phyloP scores from a whole-genome alignment of 1,284 basidiomycete genomes.

The Puccinia hordei region DNA sequence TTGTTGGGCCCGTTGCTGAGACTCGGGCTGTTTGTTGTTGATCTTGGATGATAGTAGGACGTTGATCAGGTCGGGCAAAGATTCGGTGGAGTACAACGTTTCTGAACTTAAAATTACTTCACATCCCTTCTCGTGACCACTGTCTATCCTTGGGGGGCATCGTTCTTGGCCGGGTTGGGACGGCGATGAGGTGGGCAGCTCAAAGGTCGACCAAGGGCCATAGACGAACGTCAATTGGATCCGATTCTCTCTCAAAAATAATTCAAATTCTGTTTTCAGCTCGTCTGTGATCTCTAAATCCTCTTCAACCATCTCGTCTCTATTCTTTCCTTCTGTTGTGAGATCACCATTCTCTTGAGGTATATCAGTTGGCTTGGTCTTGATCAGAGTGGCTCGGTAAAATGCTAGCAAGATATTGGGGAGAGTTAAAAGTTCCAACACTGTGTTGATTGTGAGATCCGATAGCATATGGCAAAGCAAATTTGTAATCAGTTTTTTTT shows the following conservation, averaged over 20 bases:
- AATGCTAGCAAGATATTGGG: constrained; percentile 85
- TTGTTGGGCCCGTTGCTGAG: constrained; percentile 6
- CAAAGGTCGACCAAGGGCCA: constrained; percentile 70
- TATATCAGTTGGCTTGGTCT: not conserved
- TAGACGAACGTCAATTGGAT: constrained; percentile 75
- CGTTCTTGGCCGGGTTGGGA: not conserved
- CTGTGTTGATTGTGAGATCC: not conserved
- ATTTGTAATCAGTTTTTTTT: not conserved
- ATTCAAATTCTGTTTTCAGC: constrained; percentile 22
- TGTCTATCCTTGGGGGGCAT: not conserved
- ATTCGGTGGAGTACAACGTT: constrained; percentile 80
- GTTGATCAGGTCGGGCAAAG: constrained; percentile 69
- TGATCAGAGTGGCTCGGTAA: constrained; percentile 58
- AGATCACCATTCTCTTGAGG: not conserved
- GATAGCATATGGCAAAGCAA: not conserved
- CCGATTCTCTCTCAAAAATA: constrained; percentile 57
- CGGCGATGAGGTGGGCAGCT: not conserved
- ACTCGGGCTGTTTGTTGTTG: not conserved
- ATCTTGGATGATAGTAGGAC: constrained; percentile 58
- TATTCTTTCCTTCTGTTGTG: not conserved
- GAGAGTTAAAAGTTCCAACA: constrained; percentile 64
- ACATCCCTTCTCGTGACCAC: constrained; percentile 60
- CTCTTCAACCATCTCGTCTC: constrained; percentile 53
- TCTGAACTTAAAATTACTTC: constrained; percentile 83
- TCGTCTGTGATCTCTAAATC: constrained; percentile 65